Conservation (phyloP, 2,329 filamentous ascomycete species). For the Gaeumannomyces sp. region DNA sequence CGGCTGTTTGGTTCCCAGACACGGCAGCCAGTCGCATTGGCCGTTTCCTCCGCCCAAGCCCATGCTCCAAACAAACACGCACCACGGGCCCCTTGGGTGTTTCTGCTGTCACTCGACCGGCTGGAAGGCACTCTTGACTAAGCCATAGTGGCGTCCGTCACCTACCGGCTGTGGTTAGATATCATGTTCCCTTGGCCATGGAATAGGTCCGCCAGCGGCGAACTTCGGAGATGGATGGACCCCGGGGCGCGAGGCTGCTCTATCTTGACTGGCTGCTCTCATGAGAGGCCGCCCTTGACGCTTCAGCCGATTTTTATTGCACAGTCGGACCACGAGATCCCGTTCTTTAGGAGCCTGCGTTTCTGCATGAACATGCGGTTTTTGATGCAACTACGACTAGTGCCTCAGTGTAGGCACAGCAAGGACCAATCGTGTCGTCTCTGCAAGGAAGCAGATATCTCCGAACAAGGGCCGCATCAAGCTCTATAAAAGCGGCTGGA, state of each 20-base stretch:
- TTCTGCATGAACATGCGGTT: not conserved
- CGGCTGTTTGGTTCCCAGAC: not conserved
- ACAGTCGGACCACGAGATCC: not conserved
- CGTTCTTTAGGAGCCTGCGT: not conserved
- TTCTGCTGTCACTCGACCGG: not conserved
- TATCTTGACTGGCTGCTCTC: not conserved
- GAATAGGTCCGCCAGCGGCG: not conserved
- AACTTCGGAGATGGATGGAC: not conserved
- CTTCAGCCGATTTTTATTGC: not conserved
- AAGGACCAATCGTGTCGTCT: not conserved
- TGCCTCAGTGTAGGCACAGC: not conserved
- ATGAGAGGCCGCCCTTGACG: not conserved
- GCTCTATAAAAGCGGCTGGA: slow-evolving; percentile 3
- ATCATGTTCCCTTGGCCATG: not conserved
- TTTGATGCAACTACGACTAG: not conserved
- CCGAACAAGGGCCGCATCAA: not conserved
- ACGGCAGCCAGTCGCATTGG: not conserved
- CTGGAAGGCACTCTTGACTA: not conserved
- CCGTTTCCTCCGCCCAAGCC: not conserved
- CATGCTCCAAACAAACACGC: not conserved
- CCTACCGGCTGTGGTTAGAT: not conserved
- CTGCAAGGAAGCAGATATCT: no score
- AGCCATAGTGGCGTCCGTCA: not conserved
- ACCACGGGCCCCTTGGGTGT: not conserved
- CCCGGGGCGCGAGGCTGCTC: not conserved